Conservation (phyloP, 768 basidiomycete genomes). For the Baorangia bicolor region DNA sequence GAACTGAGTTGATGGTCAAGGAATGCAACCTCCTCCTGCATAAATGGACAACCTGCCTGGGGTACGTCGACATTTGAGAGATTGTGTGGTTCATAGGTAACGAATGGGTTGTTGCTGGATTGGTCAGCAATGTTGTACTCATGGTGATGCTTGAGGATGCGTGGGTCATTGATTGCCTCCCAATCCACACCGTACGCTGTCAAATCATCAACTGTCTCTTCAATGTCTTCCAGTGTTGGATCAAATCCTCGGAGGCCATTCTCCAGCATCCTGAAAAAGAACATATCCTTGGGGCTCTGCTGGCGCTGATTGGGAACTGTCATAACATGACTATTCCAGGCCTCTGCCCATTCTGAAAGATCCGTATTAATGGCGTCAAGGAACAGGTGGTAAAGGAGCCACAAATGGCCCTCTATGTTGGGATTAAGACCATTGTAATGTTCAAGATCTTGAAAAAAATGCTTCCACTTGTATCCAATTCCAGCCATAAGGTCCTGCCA, state of each 20-base stretch:
- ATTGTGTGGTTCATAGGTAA: background rate
- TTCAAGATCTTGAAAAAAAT: background rate
- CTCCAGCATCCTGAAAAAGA: background rate
- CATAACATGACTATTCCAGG: background rate
- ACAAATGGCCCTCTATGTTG: background rate
- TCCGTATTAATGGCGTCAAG: background rate
- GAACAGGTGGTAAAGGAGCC: background rate
- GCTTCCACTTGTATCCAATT: background rate
- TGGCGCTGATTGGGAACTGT: background rate
- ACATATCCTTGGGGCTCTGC: background rate
- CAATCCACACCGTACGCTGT: background rate
- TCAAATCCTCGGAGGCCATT: background rate
- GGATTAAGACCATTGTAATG: background rate
- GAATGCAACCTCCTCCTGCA: background rate
- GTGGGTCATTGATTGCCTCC: background rate
- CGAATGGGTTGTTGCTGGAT: background rate
- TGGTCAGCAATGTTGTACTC: background rate
- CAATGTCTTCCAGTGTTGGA: background rate
- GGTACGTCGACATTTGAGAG: background rate
- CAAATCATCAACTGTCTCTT: background rate
- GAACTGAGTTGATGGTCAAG: background rate
- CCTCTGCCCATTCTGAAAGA: background rate
- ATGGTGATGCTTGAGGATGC: background rate
- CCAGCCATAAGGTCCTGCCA: background rate
- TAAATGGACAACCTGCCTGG: background rate